phyloP scores from a whole-genome alignment of 805 yeast genomes.

The Wickerhamiella azyma region DNA sequence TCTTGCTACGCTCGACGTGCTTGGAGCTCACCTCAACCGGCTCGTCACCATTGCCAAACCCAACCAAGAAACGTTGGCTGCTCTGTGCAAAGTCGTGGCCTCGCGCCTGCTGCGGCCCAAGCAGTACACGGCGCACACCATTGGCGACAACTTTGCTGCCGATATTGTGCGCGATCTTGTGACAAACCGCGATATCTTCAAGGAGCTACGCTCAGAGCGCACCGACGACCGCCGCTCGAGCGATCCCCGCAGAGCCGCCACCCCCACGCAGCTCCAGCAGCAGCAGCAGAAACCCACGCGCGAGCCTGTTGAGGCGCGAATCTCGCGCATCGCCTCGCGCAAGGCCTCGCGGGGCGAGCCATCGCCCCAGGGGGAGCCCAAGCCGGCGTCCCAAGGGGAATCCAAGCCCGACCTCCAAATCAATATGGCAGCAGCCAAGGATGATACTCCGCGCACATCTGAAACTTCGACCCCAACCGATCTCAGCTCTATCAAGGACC shows the following conservation, averaged over 20 bases:
- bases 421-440: neutral
- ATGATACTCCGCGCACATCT: neutral
- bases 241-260: neutral
- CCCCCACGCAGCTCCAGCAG: neutral
- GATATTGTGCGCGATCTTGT: conserved; percentile 51
- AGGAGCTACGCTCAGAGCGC: conserved; percentile 34
- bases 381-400: no score
- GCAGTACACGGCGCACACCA: conserved; percentile 32
- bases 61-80: conserved; percentile 21
- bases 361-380: no score
- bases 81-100: conserved; percentile 53
- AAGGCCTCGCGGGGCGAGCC: neutral
- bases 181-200: conserved; percentile 49
- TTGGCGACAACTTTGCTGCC: conserved; percentile 45
- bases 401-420: neutral
- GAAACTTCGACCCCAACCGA: neutral
- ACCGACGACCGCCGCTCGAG: neutral
- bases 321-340: conserved; percentile 9
- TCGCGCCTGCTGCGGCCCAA: conserved; percentile 45
- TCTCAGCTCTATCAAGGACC: neutral
- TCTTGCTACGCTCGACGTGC: conserved; percentile 65
- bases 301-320: conserved; percentile 10
- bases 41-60: conserved; percentile 39
- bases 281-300: neutral
- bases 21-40: conserved; percentile 62